Evolutionary conservation across 345 rosid species (phyloP).

Genomic region (Eutrema japonicum): DNA sequence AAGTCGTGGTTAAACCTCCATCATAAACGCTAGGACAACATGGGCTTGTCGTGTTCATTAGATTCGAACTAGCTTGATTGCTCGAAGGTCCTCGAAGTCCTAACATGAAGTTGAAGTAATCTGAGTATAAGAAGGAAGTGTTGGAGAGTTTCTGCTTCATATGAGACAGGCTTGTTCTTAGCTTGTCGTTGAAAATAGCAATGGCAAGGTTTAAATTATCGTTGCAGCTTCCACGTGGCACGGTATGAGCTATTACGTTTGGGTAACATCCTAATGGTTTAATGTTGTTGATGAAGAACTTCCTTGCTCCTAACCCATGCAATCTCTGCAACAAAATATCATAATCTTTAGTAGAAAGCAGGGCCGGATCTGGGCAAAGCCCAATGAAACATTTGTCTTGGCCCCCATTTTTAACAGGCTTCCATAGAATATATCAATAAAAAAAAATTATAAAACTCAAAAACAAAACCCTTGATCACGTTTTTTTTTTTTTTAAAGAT

Average conservation of each 20-base stretch:
- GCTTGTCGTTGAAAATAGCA: constrained; percentile 28
- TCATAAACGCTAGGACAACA: constrained; percentile 39
- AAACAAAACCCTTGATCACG: too few relatives aligned
- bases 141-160: neutral
- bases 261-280: constrained; percentile 46
- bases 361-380: too few relatives aligned
- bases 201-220: constrained; percentile 2
- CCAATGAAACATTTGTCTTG: too few relatives aligned
- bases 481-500: too few relatives aligned
- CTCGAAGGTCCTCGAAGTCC: constrained; percentile 30
- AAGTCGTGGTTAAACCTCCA: constrained; percentile 14
- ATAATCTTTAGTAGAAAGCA: neutral
- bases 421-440: too few relatives aligned
- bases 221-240: constrained; percentile 36
- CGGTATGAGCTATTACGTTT: neutral
- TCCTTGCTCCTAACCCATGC: constrained; percentile 39
- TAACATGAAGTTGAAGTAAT: constrained; percentile 39
- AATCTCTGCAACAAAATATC: constrained; percentile 31
- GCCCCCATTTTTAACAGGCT: too few relatives aligned
- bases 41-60: constrained; percentile 26
- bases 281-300: constrained; percentile 41
- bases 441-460: too few relatives aligned
- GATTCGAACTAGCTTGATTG: constrained; percentile 32
- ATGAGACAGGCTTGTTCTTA: neutral
- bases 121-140: constrained; percentile 34